These are phyloP conservation scores for Gastrolobium bilobum DNA, from an alignment of 306 rosid genomes.

Conservation along the genomic window DNA sequence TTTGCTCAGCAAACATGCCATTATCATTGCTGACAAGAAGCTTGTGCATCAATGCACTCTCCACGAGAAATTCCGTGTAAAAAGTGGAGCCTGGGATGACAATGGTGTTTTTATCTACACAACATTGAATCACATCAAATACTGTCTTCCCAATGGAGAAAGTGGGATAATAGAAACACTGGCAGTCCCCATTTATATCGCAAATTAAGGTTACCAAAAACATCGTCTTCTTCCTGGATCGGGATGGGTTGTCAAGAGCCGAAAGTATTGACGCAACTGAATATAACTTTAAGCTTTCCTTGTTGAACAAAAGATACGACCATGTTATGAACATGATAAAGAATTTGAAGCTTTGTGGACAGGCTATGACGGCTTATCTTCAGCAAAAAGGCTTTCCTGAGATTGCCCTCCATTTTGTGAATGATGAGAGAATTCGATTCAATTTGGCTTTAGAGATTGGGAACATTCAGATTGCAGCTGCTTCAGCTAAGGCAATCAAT, in stretches of 20 bases:
- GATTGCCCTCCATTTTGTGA: constrained; percentile 83
- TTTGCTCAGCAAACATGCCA: constrained; percentile 83
- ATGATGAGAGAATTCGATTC: constrained; percentile 76
- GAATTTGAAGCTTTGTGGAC: constrained; percentile 82
- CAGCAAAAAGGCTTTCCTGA: constrained; percentile 86
- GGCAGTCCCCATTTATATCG: constrained; percentile 78
- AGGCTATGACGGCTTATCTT: constrained; percentile 79
- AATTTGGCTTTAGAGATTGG: constrained; percentile 84
- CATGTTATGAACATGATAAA: constrained; percentile 80
- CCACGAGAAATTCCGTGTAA: constrained; percentile 83
- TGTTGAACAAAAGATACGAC: constrained; percentile 70
- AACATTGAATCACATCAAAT: constrained; percentile 76
- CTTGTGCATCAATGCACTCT: constrained; percentile 85
- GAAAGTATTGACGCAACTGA: constrained; percentile 71
- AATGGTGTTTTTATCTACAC: constrained; percentile 80
- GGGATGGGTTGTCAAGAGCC: constrained; percentile 72
- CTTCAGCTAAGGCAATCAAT: constrained; percentile 79
- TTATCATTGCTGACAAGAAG: constrained; percentile 69
- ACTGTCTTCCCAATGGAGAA: constrained; percentile 81
- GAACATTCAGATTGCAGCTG: constrained; percentile 80
- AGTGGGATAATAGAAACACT: constrained; percentile 78
- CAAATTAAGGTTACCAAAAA: constrained; percentile 74
- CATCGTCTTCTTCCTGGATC: constrained; percentile 72
- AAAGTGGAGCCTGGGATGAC: constrained; percentile 88
- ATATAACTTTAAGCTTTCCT: constrained; percentile 73